Evolutionary conservation across 1,284 basidiomycete genomes (phyloP).

Genomic region (Takashimella koratensis): DNA sequence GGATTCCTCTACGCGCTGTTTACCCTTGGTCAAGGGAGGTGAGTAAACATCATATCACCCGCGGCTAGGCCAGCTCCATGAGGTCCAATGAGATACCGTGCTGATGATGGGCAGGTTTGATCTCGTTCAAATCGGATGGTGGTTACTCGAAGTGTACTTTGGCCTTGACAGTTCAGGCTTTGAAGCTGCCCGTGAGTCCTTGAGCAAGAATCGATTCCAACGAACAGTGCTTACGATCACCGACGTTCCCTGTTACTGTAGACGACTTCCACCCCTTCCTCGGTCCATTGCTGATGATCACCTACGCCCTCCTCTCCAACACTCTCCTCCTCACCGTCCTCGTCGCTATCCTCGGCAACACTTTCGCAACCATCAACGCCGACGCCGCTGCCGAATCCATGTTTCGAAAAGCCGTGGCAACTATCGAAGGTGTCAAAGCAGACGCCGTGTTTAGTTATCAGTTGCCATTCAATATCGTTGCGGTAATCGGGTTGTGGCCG

Average conservation of each 20-base stretch:
- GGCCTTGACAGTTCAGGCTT: conserved; percentile 85
- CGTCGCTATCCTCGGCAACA: conserved; percentile 81
- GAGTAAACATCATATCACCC: no score
- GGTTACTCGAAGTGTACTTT: conserved; percentile 57
- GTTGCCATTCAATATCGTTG: conserved; percentile 80
- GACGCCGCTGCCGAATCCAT: conserved; percentile 92
- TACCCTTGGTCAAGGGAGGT: conserved; percentile 57
- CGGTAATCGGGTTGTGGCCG: conserved; percentile 75
- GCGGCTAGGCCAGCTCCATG: no score
- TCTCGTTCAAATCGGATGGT: conserved; percentile 47
- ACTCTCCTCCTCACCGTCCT: conserved; percentile 54
- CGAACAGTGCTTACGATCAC: no score
- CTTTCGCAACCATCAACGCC: conserved; percentile 84
- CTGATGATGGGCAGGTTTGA: conserved; percentile 51
- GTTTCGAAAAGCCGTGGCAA: conserved; percentile 85
- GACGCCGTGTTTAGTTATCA: conserved; percentile 92
- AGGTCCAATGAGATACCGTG: no score
- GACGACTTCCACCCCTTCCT: conserved; percentile 71
- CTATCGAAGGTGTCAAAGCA: conserved; percentile 66
- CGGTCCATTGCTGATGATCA: conserved; percentile 77
- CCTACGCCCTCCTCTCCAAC: conserved; percentile 81
- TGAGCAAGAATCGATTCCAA: no score
- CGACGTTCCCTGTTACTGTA: conserved; percentile 18
- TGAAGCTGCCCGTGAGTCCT: conserved; percentile 64
- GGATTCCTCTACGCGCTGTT: conserved; percentile 85